Evolutionary conservation across 2,329 filamentous ascomycete species (phyloP).

Genomic region (Magnaporthiopsis incrustans): DNA sequence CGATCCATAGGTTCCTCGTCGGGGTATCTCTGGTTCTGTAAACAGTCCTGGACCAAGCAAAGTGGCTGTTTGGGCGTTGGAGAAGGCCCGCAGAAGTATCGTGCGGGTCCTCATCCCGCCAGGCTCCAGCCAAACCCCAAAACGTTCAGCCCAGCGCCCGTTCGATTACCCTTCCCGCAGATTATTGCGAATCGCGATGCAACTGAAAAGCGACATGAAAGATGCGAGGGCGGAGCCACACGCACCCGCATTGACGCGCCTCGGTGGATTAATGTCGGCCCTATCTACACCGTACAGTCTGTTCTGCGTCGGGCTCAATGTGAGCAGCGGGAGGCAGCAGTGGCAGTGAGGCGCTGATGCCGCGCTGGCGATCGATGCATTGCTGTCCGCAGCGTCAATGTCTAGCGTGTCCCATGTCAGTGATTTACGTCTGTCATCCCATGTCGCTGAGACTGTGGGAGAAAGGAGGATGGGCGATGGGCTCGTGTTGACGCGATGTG

Average conservation of each 20-base stretch:
- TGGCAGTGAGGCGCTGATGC: not conserved
- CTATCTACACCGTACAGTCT: too few relatives aligned
- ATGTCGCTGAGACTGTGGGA: not conserved
- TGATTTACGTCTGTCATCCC: not conserved
- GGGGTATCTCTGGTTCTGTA: not conserved
- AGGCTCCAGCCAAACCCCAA: not conserved
- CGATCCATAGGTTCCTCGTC: too few relatives aligned
- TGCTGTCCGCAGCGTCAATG: not conserved
- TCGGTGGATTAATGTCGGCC: not conserved
- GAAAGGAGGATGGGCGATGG: not conserved
- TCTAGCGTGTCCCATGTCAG: not conserved
- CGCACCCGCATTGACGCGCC: not conserved
- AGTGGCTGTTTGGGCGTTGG: not conserved
- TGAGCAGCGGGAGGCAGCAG: not conserved
- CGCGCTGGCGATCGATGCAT: not conserved
- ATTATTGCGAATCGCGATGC: not conserved
- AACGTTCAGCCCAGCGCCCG: not conserved
- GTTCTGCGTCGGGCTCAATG: not conserved
- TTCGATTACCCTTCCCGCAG: not conserved
- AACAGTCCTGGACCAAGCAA: too few relatives aligned
- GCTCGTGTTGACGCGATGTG: not conserved
- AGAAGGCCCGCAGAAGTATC: not conserved
- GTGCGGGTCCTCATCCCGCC: not conserved
- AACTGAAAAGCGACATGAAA: not conserved
- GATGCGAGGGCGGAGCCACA: not conserved